A percentile compares a stretch with the other conserved stretches of the same genome.
These are phyloP conservation scores for Dipteronia dyeriana DNA, from an alignment of 345 rosid species.

Conservation along the genomic window DNA sequence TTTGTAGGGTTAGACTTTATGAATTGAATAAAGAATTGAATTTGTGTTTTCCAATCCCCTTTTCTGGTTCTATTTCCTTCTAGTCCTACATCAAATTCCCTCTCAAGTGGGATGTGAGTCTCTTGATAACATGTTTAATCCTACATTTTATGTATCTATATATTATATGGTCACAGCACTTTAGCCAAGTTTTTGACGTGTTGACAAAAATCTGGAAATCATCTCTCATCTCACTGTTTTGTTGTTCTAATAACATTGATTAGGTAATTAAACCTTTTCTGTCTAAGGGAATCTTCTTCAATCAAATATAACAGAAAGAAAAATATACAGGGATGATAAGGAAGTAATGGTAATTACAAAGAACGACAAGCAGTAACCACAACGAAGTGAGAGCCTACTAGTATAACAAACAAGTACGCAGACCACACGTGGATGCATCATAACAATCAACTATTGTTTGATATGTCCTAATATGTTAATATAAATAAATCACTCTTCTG, in stretches of 20 bases:
- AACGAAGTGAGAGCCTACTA: not conserved
- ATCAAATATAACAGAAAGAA: too few species aligned
- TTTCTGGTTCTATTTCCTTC: too few species aligned
- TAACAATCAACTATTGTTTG: not conserved
- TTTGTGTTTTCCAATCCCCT: too few species aligned
- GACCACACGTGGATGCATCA: not conserved
- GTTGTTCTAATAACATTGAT: not conserved
- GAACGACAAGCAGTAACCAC: not conserved
- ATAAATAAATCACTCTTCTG: not conserved
- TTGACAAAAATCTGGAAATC: not conserved
- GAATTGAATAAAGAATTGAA: too few species aligned
- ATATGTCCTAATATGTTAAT: not conserved
- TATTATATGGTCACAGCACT: not conserved
- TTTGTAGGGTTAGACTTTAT: too few species aligned
- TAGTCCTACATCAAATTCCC: too few species aligned
- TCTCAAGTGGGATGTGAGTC: not conserved
- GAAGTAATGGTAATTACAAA: not conserved
- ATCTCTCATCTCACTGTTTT: not conserved
- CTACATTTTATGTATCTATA: not conserved
- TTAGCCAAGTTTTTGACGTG: not conserved
- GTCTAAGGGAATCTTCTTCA: too few species aligned
- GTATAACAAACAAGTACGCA: not conserved
- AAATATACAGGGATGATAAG: not conserved
- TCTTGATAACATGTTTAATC: not conserved
- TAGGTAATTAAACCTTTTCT: too few species aligned